A percentile compares a stretch with the other conserved stretches of the same genome.
Conservation (phyloP, 306 rosid species). For the Quercus variabilis region DNA sequence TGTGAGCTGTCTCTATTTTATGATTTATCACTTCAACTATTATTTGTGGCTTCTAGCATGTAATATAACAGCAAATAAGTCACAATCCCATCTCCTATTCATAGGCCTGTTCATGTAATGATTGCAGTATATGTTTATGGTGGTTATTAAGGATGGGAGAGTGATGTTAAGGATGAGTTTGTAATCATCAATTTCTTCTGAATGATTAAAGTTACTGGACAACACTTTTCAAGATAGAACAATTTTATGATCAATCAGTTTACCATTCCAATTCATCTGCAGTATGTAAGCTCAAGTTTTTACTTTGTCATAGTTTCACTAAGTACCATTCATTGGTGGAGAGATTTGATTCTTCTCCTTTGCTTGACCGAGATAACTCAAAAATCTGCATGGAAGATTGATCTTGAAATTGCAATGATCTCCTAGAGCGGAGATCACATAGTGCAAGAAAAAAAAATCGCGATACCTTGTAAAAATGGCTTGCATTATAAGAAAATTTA, state of each 20-base stretch:
- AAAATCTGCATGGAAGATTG: not conserved
- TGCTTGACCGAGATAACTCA: not conserved
- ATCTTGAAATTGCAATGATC: not conserved
- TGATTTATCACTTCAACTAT: conserved; percentile 31
- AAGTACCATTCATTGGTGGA: not conserved
- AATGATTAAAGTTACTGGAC: conserved; percentile 8
- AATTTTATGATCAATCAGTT: conserved; percentile 17
- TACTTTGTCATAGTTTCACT: not conserved
- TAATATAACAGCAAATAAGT: conserved; percentile 41
- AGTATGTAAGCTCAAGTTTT: not conserved
- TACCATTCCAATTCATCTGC: not conserved
- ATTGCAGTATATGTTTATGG: conserved; percentile 38
- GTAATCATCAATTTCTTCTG: not conserved
- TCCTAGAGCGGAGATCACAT: not conserved
- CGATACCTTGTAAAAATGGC: too few relatives aligned
- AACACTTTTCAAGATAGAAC: conserved; percentile 40
- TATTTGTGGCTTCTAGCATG: conserved; percentile 25
- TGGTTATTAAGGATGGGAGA: conserved; percentile 25
- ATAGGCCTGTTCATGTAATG: conserved; percentile 25
- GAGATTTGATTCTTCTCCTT: not conserved
- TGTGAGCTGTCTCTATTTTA: conserved; percentile 25
- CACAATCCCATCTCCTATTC: conserved; percentile 27
- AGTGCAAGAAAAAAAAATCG: too few relatives aligned
- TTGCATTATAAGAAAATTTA: too few relatives aligned
- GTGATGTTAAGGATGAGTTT: conserved; percentile 21